Evolutionary conservation across 1,284 basidiomycete species (phyloP), one percentile per base, ranked within the genome.

Genomic region (Cystobasidium sp.): DNA sequence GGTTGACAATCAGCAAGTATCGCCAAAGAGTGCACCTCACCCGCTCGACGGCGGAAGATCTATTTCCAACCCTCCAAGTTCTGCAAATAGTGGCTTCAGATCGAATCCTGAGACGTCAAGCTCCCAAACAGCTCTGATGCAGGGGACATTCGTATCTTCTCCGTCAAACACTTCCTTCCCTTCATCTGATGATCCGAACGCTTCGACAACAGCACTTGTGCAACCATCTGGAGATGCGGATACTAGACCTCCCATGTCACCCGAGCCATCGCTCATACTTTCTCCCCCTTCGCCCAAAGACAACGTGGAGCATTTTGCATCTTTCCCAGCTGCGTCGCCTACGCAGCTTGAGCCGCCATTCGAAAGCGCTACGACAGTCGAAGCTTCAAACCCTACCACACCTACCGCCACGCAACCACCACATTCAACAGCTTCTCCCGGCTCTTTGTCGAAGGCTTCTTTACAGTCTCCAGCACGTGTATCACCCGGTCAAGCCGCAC

Each of bases 221-320:
- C 69, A 52, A 16, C 58, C 61, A 9, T 51, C 47, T 51, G 16
- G 20, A 37, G 59, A 64, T 16, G 16, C 20, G 49, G 69, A 63
- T 44, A 1, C 9, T 31, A 62, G 43, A 20, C 62, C 63, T 3
- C 70, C 70, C 6, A 66, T 61, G 41, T 73, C 70, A 9, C 70
- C 63, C 31, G 70, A 73, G 51, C 70, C 70, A 37, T 65, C 62
- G 12, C 63, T 73, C 14, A 59, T 73, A n/a, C 46, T 73, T 7
- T 73, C 70, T 43, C 70, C 70, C 4, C 70, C 70, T 14, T 62
- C 56, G 9, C 70, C 70, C 1, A 73, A 73, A 43, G 70, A 73
- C 16, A 73, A 73, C 46, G 44, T 24, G 1, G 63, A 56, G 52
- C 41, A 9, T 14, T 73, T 73, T 24, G n/a, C 18, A 6, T 24